Evolutionary conservation across 805 yeast genomes (phyloP).

Genomic region (Metschnikowia shivogae): DNA sequence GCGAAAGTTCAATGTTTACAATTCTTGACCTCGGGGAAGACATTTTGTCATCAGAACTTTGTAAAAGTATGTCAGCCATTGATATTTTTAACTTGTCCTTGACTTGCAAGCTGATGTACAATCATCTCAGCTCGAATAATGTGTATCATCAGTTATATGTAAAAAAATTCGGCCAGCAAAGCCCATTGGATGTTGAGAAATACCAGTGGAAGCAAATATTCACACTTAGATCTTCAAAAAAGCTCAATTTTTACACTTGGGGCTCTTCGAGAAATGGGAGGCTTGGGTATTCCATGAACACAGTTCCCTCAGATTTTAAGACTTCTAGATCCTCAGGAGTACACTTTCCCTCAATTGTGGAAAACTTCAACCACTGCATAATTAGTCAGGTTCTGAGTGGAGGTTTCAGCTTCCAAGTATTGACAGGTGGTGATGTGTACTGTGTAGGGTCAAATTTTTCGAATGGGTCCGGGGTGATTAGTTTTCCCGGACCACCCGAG

Average conservation of each 20-base stretch:
- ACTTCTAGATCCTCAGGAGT: slow-evolving; percentile 20
- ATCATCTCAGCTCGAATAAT: slow-evolving; percentile 26
- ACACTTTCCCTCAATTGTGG: slow-evolving; percentile 35
- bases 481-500: neutral
- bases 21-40: slow-evolving; percentile 33
- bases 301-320: slow-evolving; percentile 22
- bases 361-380: slow-evolving; percentile 29
- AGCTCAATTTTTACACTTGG: slow-evolving; percentile 49
- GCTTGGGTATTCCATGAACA: slow-evolving; percentile 39
- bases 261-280: slow-evolving; percentile 42
- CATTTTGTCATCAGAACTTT: slow-evolving; percentile 33
- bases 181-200: slow-evolving; percentile 34
- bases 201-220: slow-evolving; percentile 51
- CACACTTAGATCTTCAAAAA: slow-evolving; percentile 28
- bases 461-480: neutral
- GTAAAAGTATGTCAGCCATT: slow-evolving; percentile 30
- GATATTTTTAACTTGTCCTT: slow-evolving; percentile 28
- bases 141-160: slow-evolving; percentile 36
- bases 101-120: slow-evolving; percentile 22
- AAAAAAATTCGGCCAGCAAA: slow-evolving; percentile 41
- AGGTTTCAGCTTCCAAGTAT: slow-evolving; percentile 59
- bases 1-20: neutral
- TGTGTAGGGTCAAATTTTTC: slow-evolving; percentile 40
- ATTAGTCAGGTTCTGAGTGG: slow-evolving; percentile 54
- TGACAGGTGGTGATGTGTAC: slow-evolving; percentile 56